A percentile compares a stretch with the other conserved stretches of the same genome.
phyloP scores from a whole-genome alignment of 148 eudicot genomes.

The Mesembryanthemum crystallinum region DNA sequence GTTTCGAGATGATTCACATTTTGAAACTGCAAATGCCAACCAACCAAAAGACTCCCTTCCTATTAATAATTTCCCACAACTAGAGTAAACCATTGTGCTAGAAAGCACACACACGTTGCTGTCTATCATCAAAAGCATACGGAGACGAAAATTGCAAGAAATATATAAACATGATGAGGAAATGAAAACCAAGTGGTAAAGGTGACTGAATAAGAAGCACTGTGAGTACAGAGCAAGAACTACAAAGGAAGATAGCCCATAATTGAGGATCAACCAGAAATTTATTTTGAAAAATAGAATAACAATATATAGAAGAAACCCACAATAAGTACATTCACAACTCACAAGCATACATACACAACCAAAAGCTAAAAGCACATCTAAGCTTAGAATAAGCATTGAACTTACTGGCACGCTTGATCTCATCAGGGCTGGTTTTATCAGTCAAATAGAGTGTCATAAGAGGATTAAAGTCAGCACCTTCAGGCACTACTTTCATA shows the following conservation, averaged over 20 bases:
- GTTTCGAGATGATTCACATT: too few relatives aligned
- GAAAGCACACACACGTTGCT: neutral
- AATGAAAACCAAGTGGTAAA: neutral
- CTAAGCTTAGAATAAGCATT: neutral
- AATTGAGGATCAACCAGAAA: neutral
- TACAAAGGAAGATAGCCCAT: neutral
- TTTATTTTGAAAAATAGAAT: neutral
- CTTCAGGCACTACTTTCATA: slow-evolving; percentile 58
- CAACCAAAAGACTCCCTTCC: neutral
- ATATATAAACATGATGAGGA: neutral
- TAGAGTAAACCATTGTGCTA: neutral
- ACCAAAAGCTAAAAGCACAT: slow-evolving; percentile 16
- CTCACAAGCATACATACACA: neutral
- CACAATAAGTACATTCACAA: neutral
- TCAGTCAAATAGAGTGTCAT: slow-evolving; percentile 98
- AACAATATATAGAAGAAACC: too few relatives aligned
- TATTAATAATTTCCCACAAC: neutral
- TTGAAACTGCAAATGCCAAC: neutral
- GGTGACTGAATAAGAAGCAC: neutral
- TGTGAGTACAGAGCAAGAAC: neutral
- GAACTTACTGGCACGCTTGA: slow-evolving; percentile 82
- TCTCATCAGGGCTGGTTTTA: slow-evolving; percentile 70
- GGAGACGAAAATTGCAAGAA: neutral
- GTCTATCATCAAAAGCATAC: neutral
- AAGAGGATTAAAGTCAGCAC: slow-evolving; percentile 69